Conservation (phyloP, 2,329 filamentous ascomycete genomes). For the Venturia carpophila region DNA sequence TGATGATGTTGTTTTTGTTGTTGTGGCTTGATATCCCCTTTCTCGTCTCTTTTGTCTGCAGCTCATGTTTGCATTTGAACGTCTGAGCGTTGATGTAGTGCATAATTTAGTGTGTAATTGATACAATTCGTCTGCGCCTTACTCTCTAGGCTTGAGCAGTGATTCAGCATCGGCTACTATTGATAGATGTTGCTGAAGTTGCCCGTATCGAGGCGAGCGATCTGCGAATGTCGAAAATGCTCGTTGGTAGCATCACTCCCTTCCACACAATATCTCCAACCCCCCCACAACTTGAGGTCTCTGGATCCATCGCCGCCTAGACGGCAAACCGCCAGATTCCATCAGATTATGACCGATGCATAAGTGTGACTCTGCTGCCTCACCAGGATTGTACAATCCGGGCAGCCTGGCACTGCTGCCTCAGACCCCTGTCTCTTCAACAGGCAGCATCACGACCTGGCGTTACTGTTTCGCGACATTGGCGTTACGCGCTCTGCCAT, state of each 20-base stretch:
- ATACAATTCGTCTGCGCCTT: neutral
- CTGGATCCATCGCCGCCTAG: neutral
- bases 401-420: neutral
- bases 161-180: no score
- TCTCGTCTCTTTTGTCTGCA: neutral
- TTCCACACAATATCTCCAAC: neutral
- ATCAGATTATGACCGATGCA: neutral
- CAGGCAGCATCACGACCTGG: neutral
- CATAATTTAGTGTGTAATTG: slow-evolving; percentile 1
- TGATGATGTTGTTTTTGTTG: neutral
- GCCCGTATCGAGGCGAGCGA: no score
- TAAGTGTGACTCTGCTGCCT: neutral
- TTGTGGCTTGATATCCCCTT: slow-evolving; percentile 1
- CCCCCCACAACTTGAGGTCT: no score
- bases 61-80: neutral
- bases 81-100: neutral
- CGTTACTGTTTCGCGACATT: neutral
- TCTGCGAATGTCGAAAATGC: no score
- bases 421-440: neutral
- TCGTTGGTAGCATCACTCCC: no score
- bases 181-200: no score
- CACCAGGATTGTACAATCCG: neutral
- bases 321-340: neutral
- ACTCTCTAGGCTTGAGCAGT: no score
- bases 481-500: neutral